Base-by-base conservation (phyloP, 345 rosid species). In the Zanthoxylum bungeanum region DNA sequence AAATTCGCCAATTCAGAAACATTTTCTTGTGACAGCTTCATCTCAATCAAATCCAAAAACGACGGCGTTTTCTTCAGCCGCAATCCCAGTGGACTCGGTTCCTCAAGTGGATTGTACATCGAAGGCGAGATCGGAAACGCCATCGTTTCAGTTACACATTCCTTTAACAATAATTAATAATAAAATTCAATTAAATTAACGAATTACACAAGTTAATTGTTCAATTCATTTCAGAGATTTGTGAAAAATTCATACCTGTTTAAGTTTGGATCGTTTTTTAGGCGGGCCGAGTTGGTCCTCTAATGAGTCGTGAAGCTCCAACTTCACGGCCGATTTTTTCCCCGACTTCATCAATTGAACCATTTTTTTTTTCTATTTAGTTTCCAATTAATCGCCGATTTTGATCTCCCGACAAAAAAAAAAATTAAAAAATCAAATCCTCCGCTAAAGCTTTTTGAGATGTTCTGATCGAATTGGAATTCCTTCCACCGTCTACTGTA, bases 11-110 rank as follows among this genome's bases (percentile, higher is more conserved):
- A 73, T 8, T 40, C 72, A 0, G 51, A 5, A 22, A 68, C 69
- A 30, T 71, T 70, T 55, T 73, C 82, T 72, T 88, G 83, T 47
- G 89, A 80, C 19, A 88, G 88, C 79, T 68, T 88, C 87, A 82
- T 86, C 64, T 86, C 89, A 22, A 88, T 85, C 77, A 88, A 85
- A 63, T 88, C 91, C 81, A 88, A 72, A 2, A 88, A 78, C 10
- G 92, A 88, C 39, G 91, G 88, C 42, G 82, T 88, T 80, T 90
- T 88, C 74, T 81, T 86, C 56, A 90, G 80, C 51, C 78, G 80
- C 78, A 90, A 72, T 25, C 96, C 96, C 60, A 90, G 73, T 4
- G 96, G 96, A 55, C 92, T 85, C 1, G 90, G 88, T 79, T 88
- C 96, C 1, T 80, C 84, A 16, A 87, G 83, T 24, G 86, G 88